Base-by-base conservation (phyloP, 345 rosid genomes). In the Pugionium dolabratum region DNA sequence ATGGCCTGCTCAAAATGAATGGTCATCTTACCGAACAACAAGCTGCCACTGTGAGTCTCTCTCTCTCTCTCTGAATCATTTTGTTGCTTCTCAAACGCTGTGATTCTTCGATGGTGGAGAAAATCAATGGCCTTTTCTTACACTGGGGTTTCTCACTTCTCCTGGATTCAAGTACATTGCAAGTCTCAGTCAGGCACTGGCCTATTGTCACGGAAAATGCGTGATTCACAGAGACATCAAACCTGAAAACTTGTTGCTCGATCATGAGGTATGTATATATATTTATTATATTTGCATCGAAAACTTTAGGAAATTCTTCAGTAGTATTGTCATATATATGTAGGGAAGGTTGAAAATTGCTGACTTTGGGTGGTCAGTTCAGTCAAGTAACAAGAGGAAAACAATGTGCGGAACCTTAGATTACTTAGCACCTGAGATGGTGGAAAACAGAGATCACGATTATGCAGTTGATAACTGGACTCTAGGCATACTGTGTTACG, bases 321-420 rank as follows among this genome's bases (percentile, higher is more conserved):
- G 29, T 54, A 1, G 44, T 69, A 28, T 1, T 36, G 28, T 45
- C n/a, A 18, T 67, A 35, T 36, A 25, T 43, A 32, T 64, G 66
- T 64, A 95, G 95, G 99, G 99, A 29, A 85, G 91, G 42, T 64
- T 91, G 74, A 91, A 87, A 79, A 95, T 95, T 67, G 99, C 93
- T 0, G 99, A 91, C 57, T 95, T 95, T 67, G 96, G 99, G 30
- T 89, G 97, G 99, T 89, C 97, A 6, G 96, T 95, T 9, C 99
- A 95, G 76, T 91, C 99, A 25, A 82, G 75, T 76, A 77, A 78
- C 81, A 95, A 89, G 81, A 87, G 99, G 50, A 86, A 69, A 75
- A 95, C 97, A 9, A 85, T 91, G 97, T 95, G 99, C 68, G 99
- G 99, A 46, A 91, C 99, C 4, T 70, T 95, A 70, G 99, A 95